Evolutionary conservation across 257 asterid species (phyloP), one percentile per base, ranked within the genome.

Genomic region (Ajuga chamaepitys): DNA sequence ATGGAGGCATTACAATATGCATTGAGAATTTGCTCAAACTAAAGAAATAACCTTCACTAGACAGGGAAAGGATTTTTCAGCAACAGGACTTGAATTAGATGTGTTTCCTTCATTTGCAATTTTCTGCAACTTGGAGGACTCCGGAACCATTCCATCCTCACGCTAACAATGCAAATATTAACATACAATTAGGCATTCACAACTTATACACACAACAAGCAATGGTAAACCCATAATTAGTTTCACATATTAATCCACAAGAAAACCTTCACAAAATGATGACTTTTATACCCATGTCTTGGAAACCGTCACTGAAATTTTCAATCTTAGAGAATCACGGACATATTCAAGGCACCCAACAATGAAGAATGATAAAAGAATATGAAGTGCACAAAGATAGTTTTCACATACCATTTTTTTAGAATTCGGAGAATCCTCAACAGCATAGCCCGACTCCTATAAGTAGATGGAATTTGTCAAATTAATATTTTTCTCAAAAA

Each of bases 331-430:
- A 28, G 28, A 24, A 16, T 50, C 17, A 11, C 42, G 16, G 34
- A 57, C 17, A 40, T 62, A n/a, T 14, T 58, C 16, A 5, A 51
- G 11, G 48, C 28, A 21, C 52, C 14, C 14, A 40, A 25, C 42
- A 38, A 66, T 20, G 28, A 47, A 42, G 13, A 58, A 65, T 34
- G 18, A 5, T 47, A 10, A 30, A 16, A 17, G 38, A 37, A 37
- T 64, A 41, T 62, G 44, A 54, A 50, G 58, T 18, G 8, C 17
- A 50, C 3, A 64, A 46, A 54, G 62, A 61, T 51, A 41, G 47
- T 48, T 72, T 5, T 3, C 48, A 61, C 86, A 64, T 67, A 88
- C 99, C 97, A 80, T 82, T 77, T 75, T 87, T 67, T 93, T 89
- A 16, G 70, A 68, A 75, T 67, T 84, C 54, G 87, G 80, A 56